Evolutionary conservation across 2,329 filamentous ascomycete species (phyloP), one percentile per base, ranked within the genome.

Genomic region (Furcasterigmium furcatum): DNA sequence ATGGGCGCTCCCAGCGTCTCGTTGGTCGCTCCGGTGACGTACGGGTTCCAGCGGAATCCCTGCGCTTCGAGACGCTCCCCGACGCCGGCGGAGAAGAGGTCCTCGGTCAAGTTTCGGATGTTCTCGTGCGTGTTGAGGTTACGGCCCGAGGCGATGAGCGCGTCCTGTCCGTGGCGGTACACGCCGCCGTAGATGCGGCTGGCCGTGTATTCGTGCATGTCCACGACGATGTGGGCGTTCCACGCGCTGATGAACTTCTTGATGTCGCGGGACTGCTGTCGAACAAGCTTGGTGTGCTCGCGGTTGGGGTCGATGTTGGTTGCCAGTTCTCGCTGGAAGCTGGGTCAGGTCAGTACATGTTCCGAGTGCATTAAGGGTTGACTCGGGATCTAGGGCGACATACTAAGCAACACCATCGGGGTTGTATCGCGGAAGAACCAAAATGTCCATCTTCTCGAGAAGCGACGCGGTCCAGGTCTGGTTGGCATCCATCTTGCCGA

Each of bases 371-470:
- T 18, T 12, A n/a, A n/a, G n/a, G n/a, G n/a, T n/a, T n/a, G n/a
- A n/a, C n/a, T 34, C 30, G 30, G 5, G 34, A 19, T 32, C 14
- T 7, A 36, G 25, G 7, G 16, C 7, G 5, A 18, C 34, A 12
- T 19, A 36, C 34, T 57, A 58, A 1, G 54, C 48, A 0, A 61
- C 57, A 5, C 58, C 58, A 13, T 61, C 58, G 1, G 56, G 55
- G n/a, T 61, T 61, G 18, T 60, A 61, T 1, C 58, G 55, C 2
- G 58, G 55, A 14, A 61, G 51, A 10, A 61, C 44, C 34, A 58
- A 44, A 9, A 61, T 61, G 16, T 61, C 58, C 49, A 61, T 52
- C 29, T 55, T 57, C 4, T 57, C 51, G 1, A 61, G 38, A 2
- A 61, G 45, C 1, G 54, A 57, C 0, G 48, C 44, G 2, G 58